Conservation (phyloP, 2,329 filamentous ascomycete genomes). For the Leptographium radiaticola region DNA sequence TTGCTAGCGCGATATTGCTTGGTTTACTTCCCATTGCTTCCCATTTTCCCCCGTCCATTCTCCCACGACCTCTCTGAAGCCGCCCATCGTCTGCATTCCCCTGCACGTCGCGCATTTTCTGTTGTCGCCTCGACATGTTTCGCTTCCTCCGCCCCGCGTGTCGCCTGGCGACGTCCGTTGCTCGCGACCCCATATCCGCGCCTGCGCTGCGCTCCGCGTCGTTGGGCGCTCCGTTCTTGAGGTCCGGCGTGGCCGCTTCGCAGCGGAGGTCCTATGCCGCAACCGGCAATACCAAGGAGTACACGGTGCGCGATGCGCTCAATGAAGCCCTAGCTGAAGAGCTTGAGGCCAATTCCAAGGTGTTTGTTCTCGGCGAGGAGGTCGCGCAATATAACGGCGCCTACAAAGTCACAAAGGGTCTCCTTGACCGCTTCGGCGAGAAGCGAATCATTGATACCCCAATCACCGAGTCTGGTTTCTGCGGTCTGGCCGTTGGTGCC, state of each 20-base stretch:
- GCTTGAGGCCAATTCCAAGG: slow-evolving; percentile 86
- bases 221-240: slow-evolving; percentile 11
- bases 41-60: background rate
- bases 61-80: background rate
- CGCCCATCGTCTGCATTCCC: background rate
- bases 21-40: background rate
- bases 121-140: slow-evolving; percentile 22
- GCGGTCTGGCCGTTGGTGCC: slow-evolving; percentile 84
- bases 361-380: slow-evolving; percentile 94
- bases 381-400: slow-evolving; percentile 99
- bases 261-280: slow-evolving; percentile 45
- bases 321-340: slow-evolving; percentile 98
- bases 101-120: background rate
- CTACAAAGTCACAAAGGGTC: slow-evolving; percentile 98
- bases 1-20: background rate
- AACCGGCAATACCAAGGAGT: slow-evolving; percentile 61
- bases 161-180: slow-evolving; percentile 25
- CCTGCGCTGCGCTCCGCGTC: background rate
- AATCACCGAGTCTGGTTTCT: slow-evolving; percentile 95
- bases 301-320: slow-evolving; percentile 91
- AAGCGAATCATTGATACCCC: slow-evolving; percentile 96
- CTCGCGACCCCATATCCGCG: slow-evolving; percentile 11
- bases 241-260: slow-evolving; percentile 2
- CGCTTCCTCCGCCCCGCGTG: slow-evolving; percentile 31
- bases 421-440: slow-evolving; percentile 92